A percentile compares a stretch with the other conserved stretches of the same genome.
phyloP scores from a whole-genome alignment of 2,329 filamentous ascomycete species.

The Diaporthe aspalathi region DNA sequence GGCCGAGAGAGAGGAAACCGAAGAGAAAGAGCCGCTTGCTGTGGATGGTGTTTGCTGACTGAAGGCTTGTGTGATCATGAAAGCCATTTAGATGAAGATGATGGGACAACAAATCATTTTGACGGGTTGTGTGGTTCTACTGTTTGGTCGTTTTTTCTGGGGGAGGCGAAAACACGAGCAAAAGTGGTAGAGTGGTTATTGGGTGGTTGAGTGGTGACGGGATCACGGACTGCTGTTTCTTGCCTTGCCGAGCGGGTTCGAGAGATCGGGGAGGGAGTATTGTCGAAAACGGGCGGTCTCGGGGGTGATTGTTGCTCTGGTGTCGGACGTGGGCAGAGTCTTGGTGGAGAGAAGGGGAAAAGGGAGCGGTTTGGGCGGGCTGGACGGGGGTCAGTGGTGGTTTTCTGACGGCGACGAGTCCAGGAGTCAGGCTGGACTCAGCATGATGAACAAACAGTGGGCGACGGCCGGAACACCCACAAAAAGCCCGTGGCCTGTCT shows the following conservation, averaged over 20 bases:
- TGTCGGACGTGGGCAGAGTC: slow-evolving; percentile 17
- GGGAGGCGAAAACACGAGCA: neutral
- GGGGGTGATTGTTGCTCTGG: slow-evolving; percentile 20
- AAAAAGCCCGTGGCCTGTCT: slow-evolving; percentile 24
- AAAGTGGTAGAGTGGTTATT: too few species aligned
- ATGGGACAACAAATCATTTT: slow-evolving; percentile 24
- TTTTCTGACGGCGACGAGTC: slow-evolving; percentile 28
- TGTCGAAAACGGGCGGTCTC: slow-evolving; percentile 17
- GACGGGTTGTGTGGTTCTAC: neutral
- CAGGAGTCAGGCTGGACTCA: slow-evolving; percentile 22
- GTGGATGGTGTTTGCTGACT: slow-evolving; percentile 40
- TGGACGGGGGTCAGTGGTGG: slow-evolving; percentile 32
- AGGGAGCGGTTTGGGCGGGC: slow-evolving; percentile 18
- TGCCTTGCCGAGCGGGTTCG: slow-evolving; percentile 8
- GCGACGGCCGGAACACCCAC: slow-evolving; percentile 17
- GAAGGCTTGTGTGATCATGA: slow-evolving; percentile 43
- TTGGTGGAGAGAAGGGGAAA: slow-evolving; percentile 21
- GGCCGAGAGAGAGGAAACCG: slow-evolving; percentile 38
- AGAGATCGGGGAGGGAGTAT: slow-evolving; percentile 13
- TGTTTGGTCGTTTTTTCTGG: neutral
- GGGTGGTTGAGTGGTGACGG: neutral
- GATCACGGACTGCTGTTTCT: slow-evolving; percentile 27
- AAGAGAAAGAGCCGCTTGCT: slow-evolving; percentile 44
- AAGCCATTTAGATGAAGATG: slow-evolving; percentile 49
- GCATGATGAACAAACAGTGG: slow-evolving; percentile 17